These are phyloP conservation scores for Acrocalymma vagum DNA, from an alignment of 2,329 filamentous ascomycete genomes.

Conservation along the genomic window DNA sequence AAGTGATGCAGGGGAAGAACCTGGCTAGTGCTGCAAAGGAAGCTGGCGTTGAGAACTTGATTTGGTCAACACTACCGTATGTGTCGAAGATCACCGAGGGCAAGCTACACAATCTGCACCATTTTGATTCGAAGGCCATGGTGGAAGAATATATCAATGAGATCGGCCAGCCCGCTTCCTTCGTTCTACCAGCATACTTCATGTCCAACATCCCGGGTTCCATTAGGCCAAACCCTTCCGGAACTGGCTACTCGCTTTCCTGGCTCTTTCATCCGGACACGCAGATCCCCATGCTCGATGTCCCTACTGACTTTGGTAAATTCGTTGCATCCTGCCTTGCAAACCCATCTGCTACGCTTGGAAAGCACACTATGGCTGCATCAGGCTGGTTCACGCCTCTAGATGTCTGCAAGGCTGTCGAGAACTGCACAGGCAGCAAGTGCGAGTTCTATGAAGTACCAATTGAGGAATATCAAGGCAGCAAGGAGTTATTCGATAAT, in stretches of 20 bases:
- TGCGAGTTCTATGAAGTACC: conserved; percentile 13
- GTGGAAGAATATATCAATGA: conserved; percentile 39
- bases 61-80: conserved; percentile 22
- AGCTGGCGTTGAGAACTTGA: conserved; percentile 17
- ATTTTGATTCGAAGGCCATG: conserved; percentile 49
- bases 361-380: conserved; percentile 14
- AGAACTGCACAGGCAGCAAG: conserved; percentile 6
- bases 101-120: conserved; percentile 37
- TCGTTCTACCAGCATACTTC: conserved; percentile 30
- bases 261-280: conserved; percentile 13
- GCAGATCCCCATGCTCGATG: conserved; percentile 23
- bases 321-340: conserved; percentile 20
- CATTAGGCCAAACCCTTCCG: conserved; percentile 9
- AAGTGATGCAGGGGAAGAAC: conserved; percentile 21
- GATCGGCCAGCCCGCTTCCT: conserved; percentile 20
- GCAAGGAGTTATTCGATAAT: conserved; percentile 22
- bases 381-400: conserved; percentile 14
- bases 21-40: conserved; percentile 20
- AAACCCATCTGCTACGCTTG: conserved; percentile 10
- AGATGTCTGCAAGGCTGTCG: conserved; percentile 13
- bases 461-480: conserved; percentile 13
- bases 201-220: conserved; percentile 25
- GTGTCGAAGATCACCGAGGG: conserved; percentile 33
- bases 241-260: conserved; percentile 5
- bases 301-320: conserved; percentile 23